phyloP scores from a whole-genome alignment of 805 yeast genomes.

The Saccharomycopsis olivae region DNA sequence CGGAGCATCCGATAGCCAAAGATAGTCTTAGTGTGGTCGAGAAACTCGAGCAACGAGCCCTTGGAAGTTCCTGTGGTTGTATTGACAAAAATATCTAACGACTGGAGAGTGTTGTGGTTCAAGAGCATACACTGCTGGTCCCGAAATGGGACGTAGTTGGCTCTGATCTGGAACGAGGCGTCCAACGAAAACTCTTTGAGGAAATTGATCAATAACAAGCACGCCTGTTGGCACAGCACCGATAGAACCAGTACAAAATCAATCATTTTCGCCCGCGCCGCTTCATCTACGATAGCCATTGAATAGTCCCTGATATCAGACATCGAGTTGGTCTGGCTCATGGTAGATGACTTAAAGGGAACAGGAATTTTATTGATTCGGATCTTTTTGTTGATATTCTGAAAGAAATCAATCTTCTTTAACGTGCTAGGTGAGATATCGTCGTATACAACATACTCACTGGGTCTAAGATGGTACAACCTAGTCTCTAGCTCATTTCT shows the following conservation, averaged over 20 bases:
- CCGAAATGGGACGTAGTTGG: slow-evolving; percentile 44
- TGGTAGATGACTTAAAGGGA: too few relatives aligned
- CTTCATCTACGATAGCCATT: background rate
- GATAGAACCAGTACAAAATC: background rate
- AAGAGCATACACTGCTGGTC: slow-evolving; percentile 39
- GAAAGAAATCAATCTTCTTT: slow-evolving; percentile 1
- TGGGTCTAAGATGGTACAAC: slow-evolving; percentile 61
- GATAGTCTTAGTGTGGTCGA: slow-evolving; percentile 71
- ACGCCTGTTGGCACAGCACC: slow-evolving; percentile 31
- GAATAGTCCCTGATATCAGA: background rate
- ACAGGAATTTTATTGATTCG: slow-evolving; percentile 4
- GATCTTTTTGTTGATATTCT: slow-evolving; percentile 5
- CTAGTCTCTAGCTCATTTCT: slow-evolving; percentile 67
- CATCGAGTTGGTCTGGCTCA: slow-evolving; percentile 3
- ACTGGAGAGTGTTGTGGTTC: slow-evolving; percentile 54
- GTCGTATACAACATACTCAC: slow-evolving; percentile 52
- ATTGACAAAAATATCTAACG: slow-evolving; percentile 68
- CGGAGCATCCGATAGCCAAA: slow-evolving; percentile 62
- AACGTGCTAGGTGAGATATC: slow-evolving; percentile 19
- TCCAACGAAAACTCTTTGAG: slow-evolving; percentile 55
- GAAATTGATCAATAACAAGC: slow-evolving; percentile 40
- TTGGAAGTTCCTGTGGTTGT: slow-evolving; percentile 40
- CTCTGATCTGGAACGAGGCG: slow-evolving; percentile 39
- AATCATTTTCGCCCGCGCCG: background rate
- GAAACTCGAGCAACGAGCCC: slow-evolving; percentile 72